Evolutionary conservation across 2,329 filamentous ascomycete species (phyloP), one percentile per base, ranked within the genome.

Genomic region (Xylariaceae sp.): DNA sequence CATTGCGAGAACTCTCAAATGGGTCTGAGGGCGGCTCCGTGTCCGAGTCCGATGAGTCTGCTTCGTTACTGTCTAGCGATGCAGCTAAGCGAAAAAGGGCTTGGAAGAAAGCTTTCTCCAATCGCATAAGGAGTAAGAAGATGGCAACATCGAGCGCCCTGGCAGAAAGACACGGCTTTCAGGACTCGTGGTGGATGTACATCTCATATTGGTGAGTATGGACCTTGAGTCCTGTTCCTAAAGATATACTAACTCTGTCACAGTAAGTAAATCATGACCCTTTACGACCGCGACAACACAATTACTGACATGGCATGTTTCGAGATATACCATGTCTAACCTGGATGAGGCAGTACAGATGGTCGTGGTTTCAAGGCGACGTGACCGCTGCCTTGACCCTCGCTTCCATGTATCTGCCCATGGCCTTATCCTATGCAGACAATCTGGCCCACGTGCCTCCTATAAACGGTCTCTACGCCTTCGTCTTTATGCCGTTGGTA

Each of bases 401-500:
- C 72, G 88, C 92, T n/a, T 95, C 91, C 21, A 93, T 98, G 71
- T 98, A 98, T 66, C 86, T 98, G 29, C 93, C 93, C 41, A 96
- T 98, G 91, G 86, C 90, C 0, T 78, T 98, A 12, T 97, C 93
- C 0, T 85, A 94, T 53, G 90, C 93, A 44, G 83, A 88, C 33
- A 97, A 97, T 62, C 82, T 98, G 34, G 90, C 86, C 5, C 93
- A 97, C 63, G 82, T 96, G 2, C 90, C 92, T 7, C 86, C 93
- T 0, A 91, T 97, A 59, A 92, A 95, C 61, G 93, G 93, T 1
- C 76, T 98, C 3, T 98, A 97, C 68, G 82, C 88, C 14, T 97
- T 96, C 64, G 88, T 94, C 51, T 88, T 97, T 71, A 91, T 91
- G 48, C 93, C 93, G 0, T 70, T 97, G 43, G 75, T 96, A 25